These are phyloP conservation scores for Litsea cubeba DNA, from an alignment of 164 flowering plant species.

Conservation along the genomic window DNA sequence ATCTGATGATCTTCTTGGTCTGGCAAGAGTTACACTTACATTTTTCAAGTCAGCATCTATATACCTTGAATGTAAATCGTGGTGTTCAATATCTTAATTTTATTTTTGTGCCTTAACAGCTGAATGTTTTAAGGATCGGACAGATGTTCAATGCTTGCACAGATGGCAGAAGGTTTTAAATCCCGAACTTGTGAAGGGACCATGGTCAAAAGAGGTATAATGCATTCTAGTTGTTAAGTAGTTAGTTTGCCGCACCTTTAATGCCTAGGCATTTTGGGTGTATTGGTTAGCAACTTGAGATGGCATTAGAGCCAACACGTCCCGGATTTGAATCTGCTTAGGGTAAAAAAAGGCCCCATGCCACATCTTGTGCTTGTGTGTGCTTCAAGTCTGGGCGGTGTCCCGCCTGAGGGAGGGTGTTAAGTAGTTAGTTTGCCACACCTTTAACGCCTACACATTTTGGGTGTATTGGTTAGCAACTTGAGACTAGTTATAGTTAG, in stretches of 20 bases:
- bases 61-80: background rate
- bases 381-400: too few relatives aligned
- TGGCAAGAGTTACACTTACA: background rate
- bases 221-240: background rate
- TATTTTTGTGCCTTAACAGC: conserved; percentile 26
- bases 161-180: conserved; percentile 59
- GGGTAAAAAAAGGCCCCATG: too few relatives aligned
- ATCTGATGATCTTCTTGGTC: background rate
- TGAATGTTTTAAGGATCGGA: conserved; percentile 52
- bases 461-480: too few relatives aligned
- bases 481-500: background rate
- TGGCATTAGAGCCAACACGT: too few relatives aligned
- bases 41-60: background rate
- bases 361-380: too few relatives aligned
- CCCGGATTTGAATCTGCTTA: too few relatives aligned
- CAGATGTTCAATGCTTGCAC: conserved; percentile 55
- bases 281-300: too few relatives aligned
- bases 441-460: too few relatives aligned
- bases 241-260: background rate
- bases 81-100: background rate
- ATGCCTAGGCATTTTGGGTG: background rate
- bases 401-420: too few relatives aligned
- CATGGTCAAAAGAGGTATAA: conserved; percentile 54
- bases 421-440: too few relatives aligned
- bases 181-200: conserved; percentile 53